A percentile compares a stretch with the other conserved stretches of the same genome.
These are phyloP conservation scores for Rutstroemia sp. DNA, from an alignment of 2,329 filamentous ascomycete species.

Conservation along the genomic window DNA sequence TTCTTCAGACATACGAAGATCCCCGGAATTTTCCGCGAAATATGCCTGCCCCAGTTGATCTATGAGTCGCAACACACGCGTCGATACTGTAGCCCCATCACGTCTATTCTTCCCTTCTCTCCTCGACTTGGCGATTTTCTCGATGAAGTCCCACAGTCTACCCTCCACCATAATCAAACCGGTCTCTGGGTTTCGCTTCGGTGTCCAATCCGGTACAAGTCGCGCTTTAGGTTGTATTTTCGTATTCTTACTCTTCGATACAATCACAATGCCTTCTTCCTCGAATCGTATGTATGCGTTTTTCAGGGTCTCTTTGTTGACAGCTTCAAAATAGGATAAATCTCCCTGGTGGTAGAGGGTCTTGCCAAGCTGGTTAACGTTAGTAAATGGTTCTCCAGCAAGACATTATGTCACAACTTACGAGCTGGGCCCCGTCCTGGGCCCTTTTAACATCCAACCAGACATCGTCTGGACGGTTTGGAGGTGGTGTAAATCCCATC, in stretches of 20 bases:
- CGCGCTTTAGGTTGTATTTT: constrained; percentile 56
- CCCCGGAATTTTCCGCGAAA: constrained; percentile 48
- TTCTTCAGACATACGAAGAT: constrained; percentile 38
- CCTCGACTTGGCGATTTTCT: constrained; percentile 73
- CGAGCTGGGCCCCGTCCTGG: constrained; percentile 74
- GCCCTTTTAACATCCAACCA: constrained; percentile 76
- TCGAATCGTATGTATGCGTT: constrained; percentile 85
- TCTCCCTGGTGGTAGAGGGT: constrained; percentile 97
- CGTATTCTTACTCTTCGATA: constrained; percentile 59
- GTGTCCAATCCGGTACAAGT: constrained; percentile 68
- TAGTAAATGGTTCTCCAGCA: constrained; percentile 13
- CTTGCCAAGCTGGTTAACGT: constrained; percentile 64
- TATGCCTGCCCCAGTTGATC: constrained; percentile 65
- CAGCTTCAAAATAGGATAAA: constrained; percentile 92
- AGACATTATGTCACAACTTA: constrained; percentile 35
- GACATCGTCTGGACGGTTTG: constrained; percentile 42
- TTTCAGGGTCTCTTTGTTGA: constrained; percentile 95
- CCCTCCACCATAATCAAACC: constrained; percentile 62
- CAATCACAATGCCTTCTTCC: constrained; percentile 80
- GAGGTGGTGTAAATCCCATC: constrained; percentile 75
- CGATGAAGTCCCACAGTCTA: constrained; percentile 84
- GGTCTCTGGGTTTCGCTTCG: constrained; percentile 53
- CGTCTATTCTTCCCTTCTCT: constrained; percentile 92
- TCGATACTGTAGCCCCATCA: constrained; percentile 85
- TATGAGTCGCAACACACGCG: constrained; percentile 68